These are phyloP conservation scores for Coemansia sp. DNA, from an alignment of 192 early-diverging fungal species.

Conservation along the genomic window DNA sequence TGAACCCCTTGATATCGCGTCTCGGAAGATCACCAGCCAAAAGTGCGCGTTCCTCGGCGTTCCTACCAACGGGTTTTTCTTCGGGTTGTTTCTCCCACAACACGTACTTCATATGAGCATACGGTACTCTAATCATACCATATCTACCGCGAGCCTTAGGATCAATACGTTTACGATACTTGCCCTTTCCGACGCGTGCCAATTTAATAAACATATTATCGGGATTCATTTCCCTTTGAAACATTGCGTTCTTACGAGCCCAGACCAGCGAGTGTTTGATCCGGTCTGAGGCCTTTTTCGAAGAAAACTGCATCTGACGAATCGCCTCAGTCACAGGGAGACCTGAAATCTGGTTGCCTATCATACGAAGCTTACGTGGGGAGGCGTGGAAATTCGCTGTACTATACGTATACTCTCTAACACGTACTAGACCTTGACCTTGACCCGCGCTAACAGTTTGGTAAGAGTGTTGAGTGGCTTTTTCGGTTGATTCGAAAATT, in stretches of 20 bases:
- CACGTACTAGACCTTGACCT: conserved; percentile 20
- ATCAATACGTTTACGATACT: conserved; percentile 72
- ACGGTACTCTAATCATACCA: conserved; percentile 75
- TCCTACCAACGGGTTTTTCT: conserved; percentile 23
- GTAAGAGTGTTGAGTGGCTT: background rate
- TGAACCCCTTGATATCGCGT: conserved; percentile 66
- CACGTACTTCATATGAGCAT: conserved; percentile 80
- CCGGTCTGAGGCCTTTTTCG: conserved; percentile 65
- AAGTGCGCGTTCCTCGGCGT: conserved; percentile 31
- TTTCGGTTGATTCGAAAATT: background rate
- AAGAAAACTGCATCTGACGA: conserved; percentile 76
- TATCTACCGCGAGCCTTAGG: conserved; percentile 78
- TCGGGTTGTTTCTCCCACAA: conserved; percentile 64
- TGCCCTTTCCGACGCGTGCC: conserved; percentile 88
- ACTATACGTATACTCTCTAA: conserved; percentile 42
- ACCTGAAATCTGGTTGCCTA: conserved; percentile 72
- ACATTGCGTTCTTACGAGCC: conserved; percentile 69
- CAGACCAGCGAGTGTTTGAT: conserved; percentile 69
- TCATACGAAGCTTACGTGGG: conserved; percentile 70
- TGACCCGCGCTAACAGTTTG: conserved; percentile 14
- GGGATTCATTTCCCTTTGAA: conserved; percentile 66
- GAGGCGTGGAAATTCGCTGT: conserved; percentile 72
- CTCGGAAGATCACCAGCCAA: conserved; percentile 32
- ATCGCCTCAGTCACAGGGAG: conserved; percentile 73
- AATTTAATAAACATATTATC: conserved; percentile 66